Evolutionary conservation across 192 early-diverging fungal species (phyloP), one percentile per base, ranked within the genome.

Genomic region (Anaeromyces robustus): DNA sequence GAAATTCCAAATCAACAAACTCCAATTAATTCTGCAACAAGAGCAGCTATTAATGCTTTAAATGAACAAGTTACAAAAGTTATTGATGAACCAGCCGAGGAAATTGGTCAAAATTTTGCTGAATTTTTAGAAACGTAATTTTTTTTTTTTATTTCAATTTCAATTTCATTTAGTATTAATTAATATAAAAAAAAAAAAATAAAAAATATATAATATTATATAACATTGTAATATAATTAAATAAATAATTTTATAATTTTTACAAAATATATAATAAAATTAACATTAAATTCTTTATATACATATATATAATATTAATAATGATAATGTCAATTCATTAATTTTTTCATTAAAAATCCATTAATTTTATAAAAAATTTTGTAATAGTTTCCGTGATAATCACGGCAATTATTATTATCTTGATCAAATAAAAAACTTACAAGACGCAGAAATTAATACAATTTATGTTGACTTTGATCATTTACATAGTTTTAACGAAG

Each of bases 401-500:
- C 83, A 34, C 37, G 84, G 82, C 41, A 81, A 82, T 29, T 86
- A 79, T n/a, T 83, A 88, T 12, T 96, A 96, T 80, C 83, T 94
- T 80, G 85, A 87, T 77, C 93, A 96, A 87, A 81, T 93, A 30
- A 85, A 86, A 32, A 79, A 87, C 78, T 84, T 96, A 82, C 84
- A 85, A 7, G 80, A 87, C 37, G 83, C 88, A 41, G 89, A 92
- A 77, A 85, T 86, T 31, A 88, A 89, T 29, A 94, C 94, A 3
- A 78, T 96, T 41, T 92, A 90, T 81, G 92, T 97, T 19, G 92
- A 95, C 82, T 95, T 90, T 82, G 82, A 43, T 19, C 92, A 96
- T 81, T 29, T 95, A 59, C 80, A 89, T 82, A 80, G 78, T 29
- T 83, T 81, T 17, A 88, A 93, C 77, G 87, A 92, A 79, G 83